phyloP scores from a whole-genome alignment of 768 basidiomycete genomes.

The Lanmaoa rubissima region DNA sequence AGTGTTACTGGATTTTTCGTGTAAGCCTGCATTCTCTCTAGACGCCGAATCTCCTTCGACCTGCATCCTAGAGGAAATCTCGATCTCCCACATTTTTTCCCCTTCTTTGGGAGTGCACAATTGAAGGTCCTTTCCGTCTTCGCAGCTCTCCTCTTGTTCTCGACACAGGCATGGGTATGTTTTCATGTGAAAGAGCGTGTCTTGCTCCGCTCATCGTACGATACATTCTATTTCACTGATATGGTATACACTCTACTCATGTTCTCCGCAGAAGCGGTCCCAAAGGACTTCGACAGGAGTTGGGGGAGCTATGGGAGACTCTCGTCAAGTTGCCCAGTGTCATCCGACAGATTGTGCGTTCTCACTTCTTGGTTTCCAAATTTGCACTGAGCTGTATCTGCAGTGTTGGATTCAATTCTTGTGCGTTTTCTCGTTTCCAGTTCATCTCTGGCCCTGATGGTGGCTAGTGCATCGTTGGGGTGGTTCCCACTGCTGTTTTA shows the following conservation, averaged over 20 bases:
- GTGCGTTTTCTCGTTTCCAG: constrained; percentile 39
- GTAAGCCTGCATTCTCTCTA: constrained; percentile 42
- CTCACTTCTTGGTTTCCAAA: constrained; percentile 1
- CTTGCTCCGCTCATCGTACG: constrained; percentile 45
- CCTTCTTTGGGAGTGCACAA: constrained; percentile 77
- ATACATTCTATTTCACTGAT: not conserved
- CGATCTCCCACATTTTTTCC: constrained; percentile 65
- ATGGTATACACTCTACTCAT: constrained; percentile 1
- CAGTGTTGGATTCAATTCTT: constrained; percentile 83
- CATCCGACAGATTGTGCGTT: constrained; percentile 78
- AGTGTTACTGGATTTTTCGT: constrained; percentile 85
- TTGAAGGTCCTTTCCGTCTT: constrained; percentile 79
- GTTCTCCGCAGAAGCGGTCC: constrained; percentile 9
- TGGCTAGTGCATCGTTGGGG: constrained; percentile 68
- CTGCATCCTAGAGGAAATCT: constrained; percentile 63
- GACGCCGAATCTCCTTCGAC: not conserved
- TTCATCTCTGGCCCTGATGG: constrained; percentile 1
- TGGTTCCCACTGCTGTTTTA: constrained; percentile 96
- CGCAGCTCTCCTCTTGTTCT: constrained; percentile 64
- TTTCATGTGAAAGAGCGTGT: constrained; percentile 70
- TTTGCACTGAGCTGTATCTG: constrained; percentile 6
- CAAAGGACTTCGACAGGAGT: constrained; percentile 40
- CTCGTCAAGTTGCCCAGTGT: constrained; percentile 64
- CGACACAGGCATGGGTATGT: constrained; percentile 63
- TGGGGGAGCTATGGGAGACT: constrained; percentile 71